A percentile compares a stretch with the other conserved stretches of the same genome.
Conservation (phyloP, 257 asterid genomes). For the Henckelia pumila region DNA sequence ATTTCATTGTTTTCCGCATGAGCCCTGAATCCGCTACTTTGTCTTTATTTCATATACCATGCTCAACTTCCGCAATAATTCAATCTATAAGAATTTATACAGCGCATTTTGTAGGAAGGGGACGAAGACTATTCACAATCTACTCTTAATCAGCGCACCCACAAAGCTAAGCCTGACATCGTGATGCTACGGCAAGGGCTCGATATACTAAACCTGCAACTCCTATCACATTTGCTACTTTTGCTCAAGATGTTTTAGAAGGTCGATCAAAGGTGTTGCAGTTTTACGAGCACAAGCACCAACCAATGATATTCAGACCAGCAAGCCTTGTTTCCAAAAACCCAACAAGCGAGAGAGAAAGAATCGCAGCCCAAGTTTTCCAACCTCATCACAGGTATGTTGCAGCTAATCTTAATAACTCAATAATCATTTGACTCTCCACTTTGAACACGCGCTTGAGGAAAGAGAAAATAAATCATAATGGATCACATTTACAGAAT, state of each 20-base stretch:
- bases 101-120: conserved; percentile 52
- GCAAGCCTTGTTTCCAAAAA: no score
- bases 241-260: conserved; percentile 98
- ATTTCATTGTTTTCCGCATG: not conserved
- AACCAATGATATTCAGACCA: no score
- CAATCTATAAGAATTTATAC: not conserved
- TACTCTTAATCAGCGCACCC: conserved; percentile 71
- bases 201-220: conserved; percentile 61
- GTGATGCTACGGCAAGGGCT: conserved; percentile 70
- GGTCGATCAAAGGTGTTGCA: no score
- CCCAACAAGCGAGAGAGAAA: no score
- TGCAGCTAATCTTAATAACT: not conserved
- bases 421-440: no score
- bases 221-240: conserved; percentile 96
- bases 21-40: no score
- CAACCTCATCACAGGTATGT: conserved; percentile 78
- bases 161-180: conserved; percentile 90
- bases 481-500: conserved; percentile 27
- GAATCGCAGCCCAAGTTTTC: no score
- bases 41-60: not conserved
- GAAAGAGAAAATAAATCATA: not conserved
- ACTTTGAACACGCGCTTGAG: no score
- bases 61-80: not conserved
- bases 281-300: no score
- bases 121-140: conserved; percentile 54